Conservation (phyloP, 2,329 filamentous ascomycete genomes). For the Davidsoniella eucalypti region DNA sequence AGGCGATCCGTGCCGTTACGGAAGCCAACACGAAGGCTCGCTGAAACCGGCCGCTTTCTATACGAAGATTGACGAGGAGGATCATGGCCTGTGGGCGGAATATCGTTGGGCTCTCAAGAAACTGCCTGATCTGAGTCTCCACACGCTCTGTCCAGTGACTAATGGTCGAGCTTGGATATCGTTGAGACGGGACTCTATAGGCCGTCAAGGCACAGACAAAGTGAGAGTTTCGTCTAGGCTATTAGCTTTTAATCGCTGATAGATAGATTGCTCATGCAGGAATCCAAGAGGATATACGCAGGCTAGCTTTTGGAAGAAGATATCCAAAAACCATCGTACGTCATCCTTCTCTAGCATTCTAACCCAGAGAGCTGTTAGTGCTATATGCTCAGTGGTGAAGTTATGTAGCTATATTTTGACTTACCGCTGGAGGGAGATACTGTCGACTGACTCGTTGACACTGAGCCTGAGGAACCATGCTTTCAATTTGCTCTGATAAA, state of each 20-base stretch:
- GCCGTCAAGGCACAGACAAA: conserved; percentile 32
- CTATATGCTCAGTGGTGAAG: no score
- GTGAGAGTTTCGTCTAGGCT: conserved; percentile 38
- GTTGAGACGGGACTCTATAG: conserved; percentile 20
- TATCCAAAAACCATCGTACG: background rate
- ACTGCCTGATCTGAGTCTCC: conserved; percentile 33
- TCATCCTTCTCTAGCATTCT: no score
- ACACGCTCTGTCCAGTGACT: conserved; percentile 35
- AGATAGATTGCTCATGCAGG: conserved; percentile 40
- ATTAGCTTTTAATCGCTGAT: conserved; percentile 40
- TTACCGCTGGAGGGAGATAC: no score
- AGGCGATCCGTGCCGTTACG: conserved; percentile 27
- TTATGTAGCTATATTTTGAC: no score
- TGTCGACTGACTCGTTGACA: no score
- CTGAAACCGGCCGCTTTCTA: conserved; percentile 27
- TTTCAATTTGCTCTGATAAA: background rate
- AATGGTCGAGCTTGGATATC: conserved; percentile 28
- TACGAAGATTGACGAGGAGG: conserved; percentile 28
- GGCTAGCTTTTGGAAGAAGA: conserved; percentile 17
- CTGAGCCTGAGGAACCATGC: no score
- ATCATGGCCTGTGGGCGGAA: conserved; percentile 35
- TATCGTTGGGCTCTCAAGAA: conserved; percentile 38
- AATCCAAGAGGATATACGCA: conserved; percentile 22
- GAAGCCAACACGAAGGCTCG: conserved; percentile 29
- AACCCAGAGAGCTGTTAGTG: no score